Evolutionary conservation across 2,329 filamentous ascomycete genomes (phyloP), one percentile per base, ranked within the genome.

Genomic region (Rhinocladiella mackenziei): DNA sequence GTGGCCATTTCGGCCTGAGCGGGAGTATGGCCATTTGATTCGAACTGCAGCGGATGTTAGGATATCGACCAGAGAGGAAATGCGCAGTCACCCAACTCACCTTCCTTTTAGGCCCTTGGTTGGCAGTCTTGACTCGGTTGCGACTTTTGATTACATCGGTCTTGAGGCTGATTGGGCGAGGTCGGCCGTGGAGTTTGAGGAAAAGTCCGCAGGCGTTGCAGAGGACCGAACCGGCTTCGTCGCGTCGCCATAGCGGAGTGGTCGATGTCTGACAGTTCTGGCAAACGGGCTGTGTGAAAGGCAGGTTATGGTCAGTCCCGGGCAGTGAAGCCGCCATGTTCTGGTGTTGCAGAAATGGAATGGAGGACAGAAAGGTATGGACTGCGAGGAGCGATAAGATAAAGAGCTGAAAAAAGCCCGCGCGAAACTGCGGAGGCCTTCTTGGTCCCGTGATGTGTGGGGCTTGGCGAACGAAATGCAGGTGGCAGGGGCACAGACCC

Each of bases 101-200:
- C 82, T 94, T 94, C 68, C 89, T 89, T 60, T 87, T 85, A 34
- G 83, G 81, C 52, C 86, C 78, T 59, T 89, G 77, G 2, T 73
- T 86, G 6, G 85, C 80, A 41, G 89, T 92, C 75, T 97, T 97
- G 58, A 97, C 91, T 55, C 92, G 83, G 70, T 98, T 98, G 61
- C 92, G 88, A 73, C 89, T 96, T 75, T 98, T 98, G 73, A 98
- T 98, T 57, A 97, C 91, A 73, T 98, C 92, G 36, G 92, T 97
- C 76, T 98, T 98, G 59, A 98, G 78, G 58, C 87, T 94, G 65
- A 95, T 96, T 57, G 92, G 92, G 44, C 92, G 83, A 49, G 92
- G 81, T 18, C 89, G 85, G 54, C 89, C 89, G 65, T 98, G 92
- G 57, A 98, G 77, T 76, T 98, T 98, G 60, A 97, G 78, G 68